Evolutionary conservation across 306 rosid species (phyloP), one percentile per base, ranked within the genome.

Genomic region (Comarum palustre): DNA sequence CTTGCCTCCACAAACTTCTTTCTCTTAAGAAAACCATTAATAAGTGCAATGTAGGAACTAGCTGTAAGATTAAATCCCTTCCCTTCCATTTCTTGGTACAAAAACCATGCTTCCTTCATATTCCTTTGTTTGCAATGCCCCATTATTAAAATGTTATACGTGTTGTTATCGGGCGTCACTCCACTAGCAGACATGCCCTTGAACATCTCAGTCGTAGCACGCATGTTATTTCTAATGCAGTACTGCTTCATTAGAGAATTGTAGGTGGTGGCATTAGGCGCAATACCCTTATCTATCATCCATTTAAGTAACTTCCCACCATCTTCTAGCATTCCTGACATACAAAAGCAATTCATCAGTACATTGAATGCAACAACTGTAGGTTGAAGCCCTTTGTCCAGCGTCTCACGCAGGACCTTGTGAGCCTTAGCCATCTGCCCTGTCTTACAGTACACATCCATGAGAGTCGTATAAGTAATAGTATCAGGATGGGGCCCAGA

Each of bases 321-420:
- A 77, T 92, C 93, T 80, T 88, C 91, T 77, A 92, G 75, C 96
- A 85, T 87, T 82, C 95, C 96, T 58, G 86, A 73, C 85, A 81
- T 75, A 83, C 96, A 92, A 87, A 90, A 87, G 24, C 98, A 96
- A 79, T 92, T 92, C 89, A 92, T 87, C 76, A 92, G 78, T 78
- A 92, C 98, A 74, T 90, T 92, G 81, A 92, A 92, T 54, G 98
- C 88, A 65, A 92, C 96, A 73, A 88, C 83, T 55, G 98, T 88
- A 61, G 97, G 98, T 70, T 84, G 86, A 72, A 89, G 86, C 58
- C 96, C 90, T 78, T 78, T 84, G 75, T 76, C 83, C 50, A 88
- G 83, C 98, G 90, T 90, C 77, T 74, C 73, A 74, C 76, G 86
- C 77, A 93, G 71, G 74, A 93, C 81, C 57, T 73, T 80, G 48